phyloP scores from a whole-genome alignment of 176 grass and related monocot species.

The Secale cereale region DNA sequence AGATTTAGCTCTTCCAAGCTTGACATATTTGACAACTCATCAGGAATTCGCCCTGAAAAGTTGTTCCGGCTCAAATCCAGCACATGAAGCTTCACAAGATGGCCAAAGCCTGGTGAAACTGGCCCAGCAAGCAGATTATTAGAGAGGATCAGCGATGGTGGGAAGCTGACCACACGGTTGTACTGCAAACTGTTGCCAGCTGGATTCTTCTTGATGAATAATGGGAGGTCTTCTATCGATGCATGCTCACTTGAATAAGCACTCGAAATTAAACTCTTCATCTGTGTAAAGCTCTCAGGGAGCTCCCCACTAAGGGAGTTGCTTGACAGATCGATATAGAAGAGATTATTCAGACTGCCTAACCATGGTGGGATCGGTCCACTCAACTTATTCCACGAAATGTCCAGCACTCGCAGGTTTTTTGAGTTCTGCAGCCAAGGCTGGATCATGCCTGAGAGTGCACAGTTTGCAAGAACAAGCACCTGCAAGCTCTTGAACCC shows the following conservation, averaged over 20 bases:
- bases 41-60: slow-evolving; percentile 67
- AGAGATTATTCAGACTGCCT: slow-evolving; percentile 44
- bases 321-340: slow-evolving; percentile 65
- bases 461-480: slow-evolving; percentile 48
- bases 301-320: slow-evolving; percentile 58
- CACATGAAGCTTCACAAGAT: slow-evolving; percentile 32
- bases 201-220: slow-evolving; percentile 39
- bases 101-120: slow-evolving; percentile 41
- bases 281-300: slow-evolving; percentile 42
- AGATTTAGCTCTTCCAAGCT: slow-evolving; percentile 63
- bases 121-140: slow-evolving; percentile 57
- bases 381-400: slow-evolving; percentile 64
- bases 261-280: slow-evolving; percentile 32
- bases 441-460: slow-evolving; percentile 33
- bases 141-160: slow-evolving; percentile 64
- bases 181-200: slow-evolving; percentile 54
- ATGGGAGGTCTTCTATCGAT: slow-evolving; percentile 21
- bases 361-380: slow-evolving; percentile 54
- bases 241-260: background rate
- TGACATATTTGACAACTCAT: slow-evolving; percentile 62
- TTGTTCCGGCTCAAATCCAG: slow-evolving; percentile 59
- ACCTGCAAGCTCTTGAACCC: slow-evolving; percentile 55
- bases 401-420: slow-evolving; percentile 44
- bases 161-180: slow-evolving; percentile 73
- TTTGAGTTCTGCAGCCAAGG: slow-evolving; percentile 40